Evolutionary conservation across 176 grass and related monocot genomes (phyloP).

Genomic region (Saccharum spontaneum): DNA sequence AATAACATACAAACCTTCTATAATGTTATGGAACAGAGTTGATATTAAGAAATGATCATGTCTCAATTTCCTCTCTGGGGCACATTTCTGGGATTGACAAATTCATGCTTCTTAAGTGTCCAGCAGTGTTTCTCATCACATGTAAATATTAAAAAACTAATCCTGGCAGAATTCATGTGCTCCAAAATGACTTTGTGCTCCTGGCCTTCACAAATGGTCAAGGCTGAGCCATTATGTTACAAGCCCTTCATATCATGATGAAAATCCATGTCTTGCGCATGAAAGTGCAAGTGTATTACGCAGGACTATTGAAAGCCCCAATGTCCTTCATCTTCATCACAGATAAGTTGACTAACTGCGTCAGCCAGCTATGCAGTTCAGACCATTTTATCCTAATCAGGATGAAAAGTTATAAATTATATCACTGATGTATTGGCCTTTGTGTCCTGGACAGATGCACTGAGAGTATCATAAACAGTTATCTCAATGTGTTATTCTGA

Average conservation of each 20-base stretch:
- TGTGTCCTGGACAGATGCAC: slow-evolving; percentile 10
- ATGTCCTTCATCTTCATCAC: not conserved
- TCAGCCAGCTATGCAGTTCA: not conserved
- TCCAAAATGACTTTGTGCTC: slow-evolving; percentile 1
- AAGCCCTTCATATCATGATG: not conserved
- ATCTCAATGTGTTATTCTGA: slow-evolving; percentile 11
- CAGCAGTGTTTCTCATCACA: not conserved
- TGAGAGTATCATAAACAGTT: not conserved
- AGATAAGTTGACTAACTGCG: not conserved
- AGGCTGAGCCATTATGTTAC: not conserved
- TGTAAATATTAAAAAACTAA: not conserved
- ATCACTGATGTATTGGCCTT: slow-evolving; percentile 7
- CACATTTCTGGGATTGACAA: slow-evolving; percentile 12
- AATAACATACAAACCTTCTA: slow-evolving; percentile 4
- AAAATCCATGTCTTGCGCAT: slow-evolving; percentile 10
- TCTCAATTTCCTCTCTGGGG: not conserved
- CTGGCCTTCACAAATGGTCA: not conserved
- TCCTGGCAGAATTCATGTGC: not conserved
- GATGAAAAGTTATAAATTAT: not conserved
- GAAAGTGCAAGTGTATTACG: not conserved
- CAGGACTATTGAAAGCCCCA: not conserved
- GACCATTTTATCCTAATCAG: not conserved
- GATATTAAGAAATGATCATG: not conserved
- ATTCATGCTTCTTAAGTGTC: slow-evolving; percentile 20
- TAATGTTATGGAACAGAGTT: not conserved